Percentiles rank a stretch among this genome's conserved stretches.
These are phyloP conservation scores for Wickerhamomyces bisporus DNA, from an alignment of 805 yeast species.

Conservation along the genomic window DNA sequence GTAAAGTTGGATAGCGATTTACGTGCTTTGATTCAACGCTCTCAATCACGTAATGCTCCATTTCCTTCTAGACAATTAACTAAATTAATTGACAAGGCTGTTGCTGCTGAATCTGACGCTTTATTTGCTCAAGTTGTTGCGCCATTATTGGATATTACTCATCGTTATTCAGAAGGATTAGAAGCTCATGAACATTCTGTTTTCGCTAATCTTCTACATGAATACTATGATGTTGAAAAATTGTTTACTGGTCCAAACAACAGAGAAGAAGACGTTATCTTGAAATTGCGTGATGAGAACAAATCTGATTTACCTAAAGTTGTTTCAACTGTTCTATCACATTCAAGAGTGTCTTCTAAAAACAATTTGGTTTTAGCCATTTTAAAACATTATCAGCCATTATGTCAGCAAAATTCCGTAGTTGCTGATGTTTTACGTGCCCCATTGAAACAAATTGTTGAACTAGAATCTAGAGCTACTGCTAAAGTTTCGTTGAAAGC, in stretches of 20 bases:
- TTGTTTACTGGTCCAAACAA: slow-evolving; percentile 70
- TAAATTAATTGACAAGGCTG: slow-evolving; percentile 62
- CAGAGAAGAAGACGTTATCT: slow-evolving; percentile 85
- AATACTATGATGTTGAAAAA: slow-evolving; percentile 73
- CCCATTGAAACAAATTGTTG: slow-evolving; percentile 74
- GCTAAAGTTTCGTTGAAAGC: slow-evolving; percentile 95
- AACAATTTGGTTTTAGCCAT: slow-evolving; percentile 86
- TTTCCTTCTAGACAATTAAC: slow-evolving; percentile 89
- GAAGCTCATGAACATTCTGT: slow-evolving; percentile 78
- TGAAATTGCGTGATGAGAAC: slow-evolving; percentile 83
- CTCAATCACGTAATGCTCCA: slow-evolving; percentile 60
- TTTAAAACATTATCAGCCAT: slow-evolving; percentile 73
- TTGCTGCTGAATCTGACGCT: slow-evolving; percentile 44
- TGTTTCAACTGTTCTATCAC: slow-evolving; percentile 72
- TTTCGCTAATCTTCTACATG: slow-evolving; percentile 61
- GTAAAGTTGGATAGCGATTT: slow-evolving; percentile 66
- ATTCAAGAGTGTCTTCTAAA: slow-evolving; percentile 89
- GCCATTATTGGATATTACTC: slow-evolving; percentile 71
- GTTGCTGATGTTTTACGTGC: slow-evolving; percentile 65
- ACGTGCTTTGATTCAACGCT: slow-evolving; percentile 59
- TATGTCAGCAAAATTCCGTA: slow-evolving; percentile 65
- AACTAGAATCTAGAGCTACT: slow-evolving; percentile 82
- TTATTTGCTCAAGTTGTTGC: slow-evolving; percentile 55
- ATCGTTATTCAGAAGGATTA: slow-evolving; percentile 67
- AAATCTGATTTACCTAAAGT: slow-evolving; percentile 71